Percentiles rank a stretch among this genome's conserved stretches.
Evolutionary conservation across 208 protist genomes (phyloP).

Genomic region (Acanthamoeba polyphaga): DNA sequence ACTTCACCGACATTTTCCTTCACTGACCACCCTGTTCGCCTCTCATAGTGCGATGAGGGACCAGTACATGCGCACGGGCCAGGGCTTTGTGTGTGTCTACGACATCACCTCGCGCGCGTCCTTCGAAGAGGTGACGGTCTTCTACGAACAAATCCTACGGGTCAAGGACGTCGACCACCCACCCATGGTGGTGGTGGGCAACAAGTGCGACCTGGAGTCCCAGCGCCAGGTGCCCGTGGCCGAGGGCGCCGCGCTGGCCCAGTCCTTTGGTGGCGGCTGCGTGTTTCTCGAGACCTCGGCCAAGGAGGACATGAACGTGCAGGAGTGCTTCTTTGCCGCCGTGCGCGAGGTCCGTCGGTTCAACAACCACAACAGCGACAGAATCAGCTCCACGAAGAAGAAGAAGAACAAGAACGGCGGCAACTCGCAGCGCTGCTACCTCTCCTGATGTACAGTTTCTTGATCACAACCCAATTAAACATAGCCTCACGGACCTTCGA

Average conservation of each 20-base stretch:
- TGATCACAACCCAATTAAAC: no score
- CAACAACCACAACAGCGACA: no score
- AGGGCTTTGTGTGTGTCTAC: constrained; percentile 84
- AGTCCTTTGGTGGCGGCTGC: constrained; percentile 33
- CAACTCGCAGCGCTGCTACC: no score
- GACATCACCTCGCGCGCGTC: constrained; percentile 71
- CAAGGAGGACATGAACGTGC: constrained; percentile 85
- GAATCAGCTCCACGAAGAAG: no score
- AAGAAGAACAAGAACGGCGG: no score
- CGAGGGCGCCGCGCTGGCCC: constrained; percentile 84
- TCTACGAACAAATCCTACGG: background rate
- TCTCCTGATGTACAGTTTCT: no score
- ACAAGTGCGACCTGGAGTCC: constrained; percentile 87
- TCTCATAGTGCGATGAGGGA: background rate
- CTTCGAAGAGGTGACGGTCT: constrained; percentile 75
- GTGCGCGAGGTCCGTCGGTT: constrained; percentile 72
- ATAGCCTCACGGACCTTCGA: no score
- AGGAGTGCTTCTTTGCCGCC: constrained; percentile 80
- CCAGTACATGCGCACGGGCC: constrained; percentile 73
- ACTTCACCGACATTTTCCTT: no score
- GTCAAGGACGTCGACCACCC: constrained; percentile 52
- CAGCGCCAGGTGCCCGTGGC: constrained; percentile 83
- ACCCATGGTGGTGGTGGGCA: constrained; percentile 87
- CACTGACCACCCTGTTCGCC: no score
- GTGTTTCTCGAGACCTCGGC: constrained; percentile 87